Conservation (phyloP, 345 rosid genomes). For the Sonneratia caseolaris region DNA sequence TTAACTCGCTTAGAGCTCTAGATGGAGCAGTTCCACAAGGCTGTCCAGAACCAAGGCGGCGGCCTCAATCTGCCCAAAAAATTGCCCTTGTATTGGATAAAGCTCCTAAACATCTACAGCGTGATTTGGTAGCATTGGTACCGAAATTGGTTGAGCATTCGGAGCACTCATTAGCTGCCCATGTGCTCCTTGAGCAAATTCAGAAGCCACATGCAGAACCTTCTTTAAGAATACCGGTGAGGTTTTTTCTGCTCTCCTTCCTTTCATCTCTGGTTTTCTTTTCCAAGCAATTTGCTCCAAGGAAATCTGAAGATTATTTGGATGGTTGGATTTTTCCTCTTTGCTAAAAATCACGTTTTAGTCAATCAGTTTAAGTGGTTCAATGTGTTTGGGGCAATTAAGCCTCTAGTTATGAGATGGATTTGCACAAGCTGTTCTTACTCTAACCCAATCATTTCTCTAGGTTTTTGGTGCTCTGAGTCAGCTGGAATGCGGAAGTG, state of each 20-base stretch:
- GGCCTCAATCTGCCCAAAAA: slow-evolving; percentile 92
- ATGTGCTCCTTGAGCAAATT: slow-evolving; percentile 78
- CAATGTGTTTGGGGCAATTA: background rate
- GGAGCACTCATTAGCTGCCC: slow-evolving; percentile 91
- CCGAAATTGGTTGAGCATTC: slow-evolving; percentile 96
- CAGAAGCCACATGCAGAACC: slow-evolving; percentile 85
- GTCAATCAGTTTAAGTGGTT: background rate
- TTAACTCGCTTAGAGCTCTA: slow-evolving; percentile 84
- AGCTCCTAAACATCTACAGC: slow-evolving; percentile 87
- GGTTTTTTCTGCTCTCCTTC: slow-evolving; percentile 18
- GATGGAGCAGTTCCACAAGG: slow-evolving; percentile 95
- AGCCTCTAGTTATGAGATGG: background rate
- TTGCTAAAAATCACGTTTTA: background rate
- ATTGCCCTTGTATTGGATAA: slow-evolving; percentile 88
- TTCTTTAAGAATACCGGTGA: slow-evolving; percentile 68
- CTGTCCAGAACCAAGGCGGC: slow-evolving; percentile 87
- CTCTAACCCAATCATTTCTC: slow-evolving; percentile 8
- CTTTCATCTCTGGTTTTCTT: slow-evolving; percentile 1
- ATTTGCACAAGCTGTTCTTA: background rate
- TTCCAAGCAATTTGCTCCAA: background rate
- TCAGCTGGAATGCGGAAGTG: slow-evolving; percentile 79
- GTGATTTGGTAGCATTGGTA: slow-evolving; percentile 83
- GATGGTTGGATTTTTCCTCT: background rate
- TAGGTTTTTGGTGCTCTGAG: slow-evolving; percentile 87
- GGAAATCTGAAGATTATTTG: background rate